phyloP scores from a whole-genome alignment of 106 monocot genomes.

The Amphibolis antarctica region DNA sequence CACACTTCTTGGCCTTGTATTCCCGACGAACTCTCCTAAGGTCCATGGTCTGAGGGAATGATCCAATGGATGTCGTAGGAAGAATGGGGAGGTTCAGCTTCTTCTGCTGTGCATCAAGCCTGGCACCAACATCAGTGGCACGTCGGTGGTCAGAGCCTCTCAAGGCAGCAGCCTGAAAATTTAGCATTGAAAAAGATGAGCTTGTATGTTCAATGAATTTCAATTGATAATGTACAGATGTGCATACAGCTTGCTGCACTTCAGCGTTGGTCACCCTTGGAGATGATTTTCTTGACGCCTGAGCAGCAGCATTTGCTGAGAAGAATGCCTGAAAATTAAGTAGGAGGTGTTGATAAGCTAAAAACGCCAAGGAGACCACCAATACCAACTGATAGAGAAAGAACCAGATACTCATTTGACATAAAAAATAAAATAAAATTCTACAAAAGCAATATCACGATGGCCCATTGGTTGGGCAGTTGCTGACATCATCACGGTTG shows the following conservation, averaged over 20 bases:
- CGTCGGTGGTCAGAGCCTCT: slow-evolving; percentile 36
- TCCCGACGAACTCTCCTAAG: slow-evolving; percentile 39
- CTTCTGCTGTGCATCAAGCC: slow-evolving; percentile 38
- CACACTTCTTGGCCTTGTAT: slow-evolving; percentile 62
- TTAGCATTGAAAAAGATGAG: neutral
- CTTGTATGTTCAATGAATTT: neutral
- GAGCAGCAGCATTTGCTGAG: slow-evolving; percentile 32
- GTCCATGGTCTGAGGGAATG: slow-evolving; percentile 44
- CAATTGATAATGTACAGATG: neutral
- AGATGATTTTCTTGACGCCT: slow-evolving; percentile 38
- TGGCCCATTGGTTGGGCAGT: too few relatives aligned
- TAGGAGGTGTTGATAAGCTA: too few relatives aligned
- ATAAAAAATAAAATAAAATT: too few relatives aligned
- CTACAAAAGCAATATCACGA: too few relatives aligned
- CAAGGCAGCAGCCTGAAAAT: slow-evolving; percentile 31
- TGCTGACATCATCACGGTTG: too few relatives aligned
- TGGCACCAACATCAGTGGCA: slow-evolving; percentile 30
- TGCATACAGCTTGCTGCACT: slow-evolving; percentile 39
- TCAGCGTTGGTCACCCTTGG: slow-evolving; percentile 32
- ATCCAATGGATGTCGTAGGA: slow-evolving; percentile 45
- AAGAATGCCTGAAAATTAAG: slow-evolving; percentile 23
- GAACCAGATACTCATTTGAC: too few relatives aligned
- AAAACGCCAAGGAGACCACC: neutral
- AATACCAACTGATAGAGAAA: neutral
- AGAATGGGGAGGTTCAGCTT: slow-evolving; percentile 37